phyloP scores from a whole-genome alignment of 805 yeast species.

The Starmerella apicola region DNA sequence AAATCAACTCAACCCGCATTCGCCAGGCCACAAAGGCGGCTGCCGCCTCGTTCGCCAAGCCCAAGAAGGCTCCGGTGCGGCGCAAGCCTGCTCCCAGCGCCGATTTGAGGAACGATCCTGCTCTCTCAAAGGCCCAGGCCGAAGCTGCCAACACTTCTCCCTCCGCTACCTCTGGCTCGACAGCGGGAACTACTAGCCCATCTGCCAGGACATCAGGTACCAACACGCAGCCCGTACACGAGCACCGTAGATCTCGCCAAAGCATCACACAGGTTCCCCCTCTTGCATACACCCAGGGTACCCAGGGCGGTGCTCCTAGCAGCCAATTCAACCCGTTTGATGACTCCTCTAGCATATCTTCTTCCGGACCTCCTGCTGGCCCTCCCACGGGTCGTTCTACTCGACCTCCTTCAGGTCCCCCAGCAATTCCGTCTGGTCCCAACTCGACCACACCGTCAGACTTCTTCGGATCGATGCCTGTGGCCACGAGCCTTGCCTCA shows the following conservation, averaged over 20 bases:
- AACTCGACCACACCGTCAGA: neutral
- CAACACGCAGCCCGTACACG: too few relatives aligned
- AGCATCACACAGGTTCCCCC: too few relatives aligned
- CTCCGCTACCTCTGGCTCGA: neutral
- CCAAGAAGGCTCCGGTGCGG: conserved; percentile 12
- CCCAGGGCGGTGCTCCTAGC: neutral
- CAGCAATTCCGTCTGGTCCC: neutral
- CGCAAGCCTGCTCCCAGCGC: conserved; percentile 17
- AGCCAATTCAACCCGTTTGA: neutral
- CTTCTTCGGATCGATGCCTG: too few relatives aligned
- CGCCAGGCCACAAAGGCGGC: conserved; percentile 23
- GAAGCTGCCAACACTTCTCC: too few relatives aligned
- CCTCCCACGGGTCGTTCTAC: neutral
- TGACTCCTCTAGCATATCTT: neutral
- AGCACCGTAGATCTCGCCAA: too few relatives aligned
- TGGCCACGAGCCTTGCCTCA: too few relatives aligned
- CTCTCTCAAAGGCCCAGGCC: too few relatives aligned
- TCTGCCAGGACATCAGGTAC: neutral
- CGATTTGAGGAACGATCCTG: too few relatives aligned
- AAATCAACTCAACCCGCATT: conserved; percentile 51
- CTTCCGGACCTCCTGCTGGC: neutral
- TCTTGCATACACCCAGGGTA: neutral
- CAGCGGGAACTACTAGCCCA: neutral
- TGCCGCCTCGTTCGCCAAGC: conserved; percentile 7
- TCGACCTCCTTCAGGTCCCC: neutral